These are phyloP conservation scores for Nissolia schottii DNA, from an alignment of 306 rosid species.

Conservation along the genomic window DNA sequence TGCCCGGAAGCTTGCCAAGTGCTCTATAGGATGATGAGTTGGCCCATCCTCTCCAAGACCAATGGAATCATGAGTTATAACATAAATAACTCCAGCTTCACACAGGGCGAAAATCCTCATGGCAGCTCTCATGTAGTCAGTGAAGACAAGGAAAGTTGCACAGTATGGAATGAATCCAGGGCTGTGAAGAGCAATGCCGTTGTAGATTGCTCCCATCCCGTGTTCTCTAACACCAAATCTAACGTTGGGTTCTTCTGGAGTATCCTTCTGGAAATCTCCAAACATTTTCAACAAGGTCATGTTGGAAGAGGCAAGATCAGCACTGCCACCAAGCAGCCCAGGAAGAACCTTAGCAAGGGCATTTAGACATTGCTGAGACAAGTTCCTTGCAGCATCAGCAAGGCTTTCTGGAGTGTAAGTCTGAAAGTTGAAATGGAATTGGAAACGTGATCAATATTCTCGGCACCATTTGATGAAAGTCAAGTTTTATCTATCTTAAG, in stretches of 20 bases:
- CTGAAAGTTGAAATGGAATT: constrained; percentile 44
- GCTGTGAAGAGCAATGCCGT: constrained; percentile 91
- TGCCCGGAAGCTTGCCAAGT: constrained; percentile 96
- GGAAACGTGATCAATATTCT: constrained; percentile 15
- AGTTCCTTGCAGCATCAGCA: constrained; percentile 86
- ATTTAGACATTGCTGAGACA: constrained; percentile 79
- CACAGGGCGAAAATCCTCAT: constrained; percentile 84
- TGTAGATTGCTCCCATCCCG: constrained; percentile 92
- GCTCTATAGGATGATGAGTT: constrained; percentile 98
- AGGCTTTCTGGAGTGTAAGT: constrained; percentile 89
- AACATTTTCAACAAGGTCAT: constrained; percentile 85
- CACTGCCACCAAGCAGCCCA: constrained; percentile 95
- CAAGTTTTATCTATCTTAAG: no score
- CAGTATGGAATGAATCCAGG: constrained; percentile 90
- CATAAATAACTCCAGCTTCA: constrained; percentile 84
- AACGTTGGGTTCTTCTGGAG: constrained; percentile 94
- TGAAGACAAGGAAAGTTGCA: constrained; percentile 99
- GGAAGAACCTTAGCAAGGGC: constrained; percentile 90
- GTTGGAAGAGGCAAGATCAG: constrained; percentile 96
- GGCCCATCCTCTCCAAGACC: constrained; percentile 99
- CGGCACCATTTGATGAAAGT: not conserved
- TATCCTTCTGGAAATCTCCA: constrained; percentile 92
- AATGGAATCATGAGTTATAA: constrained; percentile 96
- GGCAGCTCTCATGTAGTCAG: constrained; percentile 98
- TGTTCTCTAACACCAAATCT: constrained; percentile 98